Evolutionary conservation across 2,329 filamentous ascomycete species (phyloP).

Genomic region (Mariannaea elegans): DNA sequence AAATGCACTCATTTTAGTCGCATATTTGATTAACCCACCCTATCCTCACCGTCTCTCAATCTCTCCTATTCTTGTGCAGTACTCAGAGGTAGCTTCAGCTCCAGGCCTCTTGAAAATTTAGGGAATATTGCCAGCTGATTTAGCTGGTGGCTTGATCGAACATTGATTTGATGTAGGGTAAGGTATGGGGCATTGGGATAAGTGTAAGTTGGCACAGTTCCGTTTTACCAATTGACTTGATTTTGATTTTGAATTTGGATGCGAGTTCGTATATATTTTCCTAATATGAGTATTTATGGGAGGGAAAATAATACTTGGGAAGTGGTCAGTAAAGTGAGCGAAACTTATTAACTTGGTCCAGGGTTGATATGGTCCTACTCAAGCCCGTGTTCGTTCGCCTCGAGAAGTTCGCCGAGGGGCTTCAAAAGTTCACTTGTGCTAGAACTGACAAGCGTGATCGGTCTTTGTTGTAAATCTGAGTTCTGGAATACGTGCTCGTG

Average conservation of each 20-base stretch:
- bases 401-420: constrained; percentile 44
- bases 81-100: no score
- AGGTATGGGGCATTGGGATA: constrained; percentile 76
- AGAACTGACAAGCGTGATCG: constrained; percentile 63
- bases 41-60: no score
- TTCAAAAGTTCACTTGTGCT: constrained; percentile 61
- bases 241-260: constrained; percentile 78
- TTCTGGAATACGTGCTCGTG: constrained; percentile 52
- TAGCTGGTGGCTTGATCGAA: constrained; percentile 52
- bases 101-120: no score
- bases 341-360: constrained; percentile 79
- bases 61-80: no score
- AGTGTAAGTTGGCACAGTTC: constrained; percentile 79
- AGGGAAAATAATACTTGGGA: constrained; percentile 73
- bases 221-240: constrained; percentile 81
- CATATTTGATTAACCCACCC: no score
- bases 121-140: constrained; percentile 63
- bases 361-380: background rate
- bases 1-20: no score
- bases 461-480: constrained; percentile 56
- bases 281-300: constrained; percentile 84
- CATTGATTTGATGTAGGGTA: constrained; percentile 64
- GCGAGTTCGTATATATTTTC: constrained; percentile 85
- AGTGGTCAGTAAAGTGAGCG: constrained; percentile 45
- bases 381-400: constrained; percentile 8